A percentile compares a stretch with the other conserved stretches of the same genome.
Conservation (phyloP, 2,329 filamentous ascomycete species). For the Fusarium succisae region DNA sequence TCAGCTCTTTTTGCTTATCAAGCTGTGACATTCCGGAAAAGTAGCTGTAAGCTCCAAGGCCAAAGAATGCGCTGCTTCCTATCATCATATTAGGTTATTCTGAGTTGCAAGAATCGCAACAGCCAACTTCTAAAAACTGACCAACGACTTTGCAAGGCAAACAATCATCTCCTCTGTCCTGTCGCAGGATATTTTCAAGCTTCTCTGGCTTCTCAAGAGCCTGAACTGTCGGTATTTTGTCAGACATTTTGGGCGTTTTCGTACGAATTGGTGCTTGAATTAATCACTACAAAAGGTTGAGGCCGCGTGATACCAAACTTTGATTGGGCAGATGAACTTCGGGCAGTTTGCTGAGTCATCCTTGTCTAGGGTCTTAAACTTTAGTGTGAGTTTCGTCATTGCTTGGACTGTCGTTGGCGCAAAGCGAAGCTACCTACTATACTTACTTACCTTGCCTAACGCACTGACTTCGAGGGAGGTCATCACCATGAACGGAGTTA, state of each 20-base stretch:
- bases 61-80: constrained; percentile 81
- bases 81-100: constrained; percentile 26
- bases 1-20: constrained; percentile 69
- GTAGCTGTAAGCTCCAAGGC: constrained; percentile 81
- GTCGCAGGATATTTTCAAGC: constrained; percentile 65
- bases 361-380: background rate
- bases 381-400: constrained; percentile 45
- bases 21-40: constrained; percentile 78
- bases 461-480: constrained; percentile 37
- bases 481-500: constrained; percentile 79
- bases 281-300: constrained; percentile 27
- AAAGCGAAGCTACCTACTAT: constrained; percentile 6
- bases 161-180: constrained; percentile 72
- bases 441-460: background rate
- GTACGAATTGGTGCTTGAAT: background rate
- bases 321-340: constrained; percentile 33
- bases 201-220: constrained; percentile 69
- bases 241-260: constrained; percentile 42
- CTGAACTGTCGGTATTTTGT: constrained; percentile 60
- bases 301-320: constrained; percentile 10
- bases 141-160: constrained; percentile 76
- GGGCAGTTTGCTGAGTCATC: constrained; percentile 41
- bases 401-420: constrained; percentile 18
- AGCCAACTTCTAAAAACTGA: constrained; percentile 51
- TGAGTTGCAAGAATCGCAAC: background rate